These are phyloP conservation scores for Paspalum notatum DNA, from an alignment of 176 grass and related monocot species.

Conservation along the genomic window DNA sequence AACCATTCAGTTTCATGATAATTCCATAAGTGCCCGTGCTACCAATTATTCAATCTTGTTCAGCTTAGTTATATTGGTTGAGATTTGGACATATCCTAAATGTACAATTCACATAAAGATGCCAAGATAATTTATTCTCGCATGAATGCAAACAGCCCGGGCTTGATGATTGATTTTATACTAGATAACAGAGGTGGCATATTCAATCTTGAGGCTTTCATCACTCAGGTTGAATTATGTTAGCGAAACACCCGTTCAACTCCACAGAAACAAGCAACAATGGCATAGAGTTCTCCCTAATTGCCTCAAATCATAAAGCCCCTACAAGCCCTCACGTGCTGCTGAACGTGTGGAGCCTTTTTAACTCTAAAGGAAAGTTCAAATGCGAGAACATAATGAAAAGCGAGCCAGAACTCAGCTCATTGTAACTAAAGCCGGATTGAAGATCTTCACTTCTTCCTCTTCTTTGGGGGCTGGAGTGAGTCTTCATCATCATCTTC, in stretches of 20 bases:
- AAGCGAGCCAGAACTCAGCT: constrained; percentile 30
- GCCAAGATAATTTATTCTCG: not conserved
- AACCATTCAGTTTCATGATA: not conserved
- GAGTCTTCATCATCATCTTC: constrained; percentile 68
- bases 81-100: not conserved
- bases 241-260: constrained; percentile 57
- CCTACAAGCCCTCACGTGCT: constrained; percentile 43
- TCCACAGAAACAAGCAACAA: constrained; percentile 52
- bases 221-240: constrained; percentile 60
- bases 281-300: constrained; percentile 43
- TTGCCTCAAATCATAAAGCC: constrained; percentile 47
- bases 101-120: not conserved
- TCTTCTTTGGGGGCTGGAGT: constrained; percentile 81
- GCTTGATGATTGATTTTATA: not conserved
- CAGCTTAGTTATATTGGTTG: not conserved
- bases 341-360: constrained; percentile 28
- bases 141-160: not conserved
- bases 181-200: constrained; percentile 24
- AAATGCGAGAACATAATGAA: constrained; percentile 35
- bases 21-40: not conserved
- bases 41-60: not conserved
- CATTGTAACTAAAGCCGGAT: constrained; percentile 45
- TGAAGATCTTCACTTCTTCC: constrained; percentile 71
- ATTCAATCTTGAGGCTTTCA: constrained; percentile 47
- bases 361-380: constrained; percentile 50